phyloP scores from a whole-genome alignment of 768 basidiomycete genomes.

The Kwoniella shandongensis region DNA sequence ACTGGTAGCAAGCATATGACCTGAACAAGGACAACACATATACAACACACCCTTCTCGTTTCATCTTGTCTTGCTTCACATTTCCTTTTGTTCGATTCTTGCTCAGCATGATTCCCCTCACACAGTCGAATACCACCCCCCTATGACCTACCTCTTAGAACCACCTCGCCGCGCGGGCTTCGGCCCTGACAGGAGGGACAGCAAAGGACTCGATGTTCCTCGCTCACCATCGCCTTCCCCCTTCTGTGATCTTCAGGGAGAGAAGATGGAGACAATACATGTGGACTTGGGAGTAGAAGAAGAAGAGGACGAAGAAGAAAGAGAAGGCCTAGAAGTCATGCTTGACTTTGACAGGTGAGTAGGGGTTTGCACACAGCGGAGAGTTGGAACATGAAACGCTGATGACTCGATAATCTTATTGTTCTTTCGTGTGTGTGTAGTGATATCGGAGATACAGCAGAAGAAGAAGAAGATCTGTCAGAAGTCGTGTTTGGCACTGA shows the following conservation, averaged over 20 bases:
- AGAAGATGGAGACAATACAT: neutral
- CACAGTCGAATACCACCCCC: too few relatives aligned
- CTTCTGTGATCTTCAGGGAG: neutral
- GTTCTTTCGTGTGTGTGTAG: neutral
- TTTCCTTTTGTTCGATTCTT: too few relatives aligned
- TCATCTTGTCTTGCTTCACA: too few relatives aligned
- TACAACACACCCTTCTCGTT: too few relatives aligned
- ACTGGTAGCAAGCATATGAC: too few relatives aligned
- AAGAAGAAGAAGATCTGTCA: neutral
- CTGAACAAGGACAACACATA: too few relatives aligned
- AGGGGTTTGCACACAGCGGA: neutral
- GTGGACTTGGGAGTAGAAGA: neutral
- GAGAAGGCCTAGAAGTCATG: neutral
- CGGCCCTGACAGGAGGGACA: neutral
- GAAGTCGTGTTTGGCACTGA: too few relatives aligned
- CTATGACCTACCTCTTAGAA: too few relatives aligned
- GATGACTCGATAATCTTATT: neutral
- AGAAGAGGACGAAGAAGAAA: neutral
- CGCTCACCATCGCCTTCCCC: constrained; percentile 17
- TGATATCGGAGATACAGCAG: neutral
- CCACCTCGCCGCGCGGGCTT: too few relatives aligned
- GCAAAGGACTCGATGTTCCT: constrained; percentile 6
- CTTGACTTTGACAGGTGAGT: constrained; percentile 7
- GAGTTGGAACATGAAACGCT: neutral
- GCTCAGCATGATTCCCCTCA: too few relatives aligned